A percentile compares a stretch with the other conserved stretches of the same genome.
These are phyloP conservation scores for Ormosia emarginata DNA, from an alignment of 306 rosid genomes.

Conservation along the genomic window DNA sequence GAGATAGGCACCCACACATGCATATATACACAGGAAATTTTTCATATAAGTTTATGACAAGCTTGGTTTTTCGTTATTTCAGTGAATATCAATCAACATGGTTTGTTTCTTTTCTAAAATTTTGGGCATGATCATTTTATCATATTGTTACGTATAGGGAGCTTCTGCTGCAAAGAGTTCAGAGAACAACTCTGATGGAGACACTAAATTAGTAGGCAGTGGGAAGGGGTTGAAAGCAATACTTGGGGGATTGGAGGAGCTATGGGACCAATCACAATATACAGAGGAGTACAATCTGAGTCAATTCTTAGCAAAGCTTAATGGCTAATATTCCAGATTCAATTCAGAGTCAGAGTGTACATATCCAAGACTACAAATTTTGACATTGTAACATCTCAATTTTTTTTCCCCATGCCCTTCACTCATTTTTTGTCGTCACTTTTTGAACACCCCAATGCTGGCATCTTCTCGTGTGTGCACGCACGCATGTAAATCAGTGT, in stretches of 20 bases:
- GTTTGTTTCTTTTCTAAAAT: conserved; percentile 1
- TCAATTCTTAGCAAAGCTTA: conserved; percentile 88
- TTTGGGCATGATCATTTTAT: conserved; percentile 12
- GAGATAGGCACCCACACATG: background rate
- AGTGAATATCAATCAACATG: background rate
- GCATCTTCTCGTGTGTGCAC: conserved; percentile 3
- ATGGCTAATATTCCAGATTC: conserved; percentile 56
- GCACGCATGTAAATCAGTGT: conserved; percentile 15
- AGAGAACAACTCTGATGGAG: conserved; percentile 50
- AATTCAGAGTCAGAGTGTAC: conserved; percentile 42
- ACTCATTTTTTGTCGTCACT: conserved; percentile 27
- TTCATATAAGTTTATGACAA: background rate
- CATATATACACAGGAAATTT: background rate
- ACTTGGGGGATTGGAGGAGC: conserved; percentile 92
- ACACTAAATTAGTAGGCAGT: conserved; percentile 46
- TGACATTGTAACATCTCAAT: conserved; percentile 37
- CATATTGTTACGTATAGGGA: conserved; percentile 41
- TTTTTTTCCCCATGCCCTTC: conserved; percentile 31
- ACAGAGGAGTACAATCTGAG: conserved; percentile 86
- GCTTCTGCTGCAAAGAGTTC: conserved; percentile 46
- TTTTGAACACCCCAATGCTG: background rate
- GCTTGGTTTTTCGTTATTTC: background rate
- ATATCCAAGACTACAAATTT: conserved; percentile 45
- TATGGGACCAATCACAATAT: conserved; percentile 96
- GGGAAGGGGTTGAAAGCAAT: conserved; percentile 90